These are phyloP conservation scores for Darksidea phi DNA, from an alignment of 495 filamentous ascomycete species.

Conservation along the genomic window DNA sequence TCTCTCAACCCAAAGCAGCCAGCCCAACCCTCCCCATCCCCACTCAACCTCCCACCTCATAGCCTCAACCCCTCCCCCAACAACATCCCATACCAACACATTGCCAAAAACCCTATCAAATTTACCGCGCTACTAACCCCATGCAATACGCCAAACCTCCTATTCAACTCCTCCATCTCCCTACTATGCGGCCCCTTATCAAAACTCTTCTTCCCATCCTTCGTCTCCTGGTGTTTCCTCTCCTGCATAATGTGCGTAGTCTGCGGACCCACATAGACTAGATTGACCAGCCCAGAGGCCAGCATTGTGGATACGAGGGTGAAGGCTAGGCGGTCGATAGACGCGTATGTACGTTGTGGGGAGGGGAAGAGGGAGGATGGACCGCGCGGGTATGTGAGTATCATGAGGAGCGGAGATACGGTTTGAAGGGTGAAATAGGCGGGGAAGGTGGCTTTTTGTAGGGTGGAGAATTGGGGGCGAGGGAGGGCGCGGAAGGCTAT, in stretches of 20 bases:
- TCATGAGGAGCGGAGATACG: conserved; percentile 65
- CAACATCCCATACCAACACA: conserved; percentile 70
- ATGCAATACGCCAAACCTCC: conserved; percentile 74
- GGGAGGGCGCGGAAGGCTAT: conserved; percentile 71
- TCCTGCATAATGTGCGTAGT: conserved; percentile 70
- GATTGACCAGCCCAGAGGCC: conserved; percentile 63
- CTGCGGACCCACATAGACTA: conserved; percentile 64
- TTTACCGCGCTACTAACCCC: conserved; percentile 75
- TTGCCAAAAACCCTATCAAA: conserved; percentile 62
- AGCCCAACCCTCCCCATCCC: no score
- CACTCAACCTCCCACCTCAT: background rate
- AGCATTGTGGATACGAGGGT: conserved; percentile 58
- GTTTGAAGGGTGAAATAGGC: conserved; percentile 83
- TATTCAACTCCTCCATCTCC: conserved; percentile 81
- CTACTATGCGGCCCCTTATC: conserved; percentile 71
- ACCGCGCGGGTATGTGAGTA: conserved; percentile 69
- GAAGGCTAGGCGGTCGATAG: background rate
- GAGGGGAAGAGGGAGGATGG: conserved; percentile 32
- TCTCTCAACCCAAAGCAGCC: no score
- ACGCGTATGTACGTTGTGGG: background rate
- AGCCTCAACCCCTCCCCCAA: conserved; percentile 43
- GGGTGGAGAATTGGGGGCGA: conserved; percentile 72
- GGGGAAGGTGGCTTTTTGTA: conserved; percentile 80
- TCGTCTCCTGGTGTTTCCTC: conserved; percentile 73
- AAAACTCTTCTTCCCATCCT: conserved; percentile 80